Conservation (phyloP, 2,329 filamentous ascomycete genomes). For the Scopulariopsis brevicaulis region DNA sequence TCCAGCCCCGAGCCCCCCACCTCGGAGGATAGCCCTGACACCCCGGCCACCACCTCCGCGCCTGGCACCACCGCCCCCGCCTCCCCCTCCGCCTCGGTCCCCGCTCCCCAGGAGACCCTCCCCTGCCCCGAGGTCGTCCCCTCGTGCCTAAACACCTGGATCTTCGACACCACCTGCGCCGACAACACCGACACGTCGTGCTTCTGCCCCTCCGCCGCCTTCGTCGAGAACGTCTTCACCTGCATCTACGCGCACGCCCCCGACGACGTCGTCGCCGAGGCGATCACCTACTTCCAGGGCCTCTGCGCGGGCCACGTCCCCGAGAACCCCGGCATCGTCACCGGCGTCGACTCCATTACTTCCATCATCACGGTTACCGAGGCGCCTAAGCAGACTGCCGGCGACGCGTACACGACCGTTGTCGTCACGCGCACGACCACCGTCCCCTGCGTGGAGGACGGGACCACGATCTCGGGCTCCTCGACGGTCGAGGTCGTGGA, state of each 20-base stretch:
- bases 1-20: slow-evolving; percentile 6
- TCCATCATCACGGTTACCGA: slow-evolving; percentile 48
- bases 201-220: slow-evolving; percentile 73
- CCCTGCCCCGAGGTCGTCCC: slow-evolving; percentile 65
- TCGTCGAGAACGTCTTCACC: slow-evolving; percentile 67
- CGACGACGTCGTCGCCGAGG: slow-evolving; percentile 54
- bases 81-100: slow-evolving; percentile 5
- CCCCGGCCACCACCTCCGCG: slow-evolving; percentile 25
- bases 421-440: slow-evolving; percentile 34
- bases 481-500: slow-evolving; percentile 35
- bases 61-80: slow-evolving; percentile 9
- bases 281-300: slow-evolving; percentile 77
- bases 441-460: slow-evolving; percentile 35
- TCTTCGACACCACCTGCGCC: slow-evolving; percentile 61
- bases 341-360: slow-evolving; percentile 54
- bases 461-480: slow-evolving; percentile 32
- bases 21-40: slow-evolving; percentile 28
- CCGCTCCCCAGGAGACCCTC: slow-evolving; percentile 29
- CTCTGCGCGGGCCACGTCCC: slow-evolving; percentile 71
- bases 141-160: slow-evolving; percentile 85
- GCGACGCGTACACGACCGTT: slow-evolving; percentile 39
- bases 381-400: slow-evolving; percentile 37
- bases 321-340: slow-evolving; percentile 77
- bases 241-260: slow-evolving; percentile 72
- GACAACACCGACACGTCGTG: slow-evolving; percentile 75